Evolutionary conservation across 176 grass and related monocot species (phyloP).

Genomic region (Bolboschoenus planiculmis): DNA sequence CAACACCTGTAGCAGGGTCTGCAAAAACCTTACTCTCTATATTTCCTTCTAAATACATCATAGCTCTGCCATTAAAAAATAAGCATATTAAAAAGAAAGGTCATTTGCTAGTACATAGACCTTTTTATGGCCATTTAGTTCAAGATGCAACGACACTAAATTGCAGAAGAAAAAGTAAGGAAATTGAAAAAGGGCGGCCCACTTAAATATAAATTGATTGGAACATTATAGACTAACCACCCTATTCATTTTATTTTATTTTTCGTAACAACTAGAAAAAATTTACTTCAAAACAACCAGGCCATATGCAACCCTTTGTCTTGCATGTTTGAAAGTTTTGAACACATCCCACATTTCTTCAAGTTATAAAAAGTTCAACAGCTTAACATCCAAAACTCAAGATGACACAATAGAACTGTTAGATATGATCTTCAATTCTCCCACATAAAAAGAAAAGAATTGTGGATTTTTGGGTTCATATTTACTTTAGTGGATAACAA

Average conservation of each 20-base stretch:
- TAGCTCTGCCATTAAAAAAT: constrained; percentile 47
- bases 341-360: background rate
- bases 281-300: background rate
- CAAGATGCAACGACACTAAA: background rate
- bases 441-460: background rate
- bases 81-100: background rate
- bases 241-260: background rate
- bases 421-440: background rate
- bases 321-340: background rate
- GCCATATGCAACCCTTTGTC: background rate
- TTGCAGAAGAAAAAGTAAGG: too few species aligned
- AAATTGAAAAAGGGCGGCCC: background rate
- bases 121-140: background rate
- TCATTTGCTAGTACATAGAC: background rate
- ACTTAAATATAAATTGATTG: background rate
- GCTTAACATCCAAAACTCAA: background rate
- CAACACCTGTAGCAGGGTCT: constrained; percentile 72
- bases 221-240: background rate
- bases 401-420: background rate
- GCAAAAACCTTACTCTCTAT: constrained; percentile 82
- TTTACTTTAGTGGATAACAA: background rate
- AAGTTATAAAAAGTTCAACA: background rate
- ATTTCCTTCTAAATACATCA: constrained; percentile 95
- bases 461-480: background rate
- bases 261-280: background rate